These are phyloP conservation scores for Serpula lacrymans DNA, from an alignment of 768 basidiomycete species.

Conservation along the genomic window DNA sequence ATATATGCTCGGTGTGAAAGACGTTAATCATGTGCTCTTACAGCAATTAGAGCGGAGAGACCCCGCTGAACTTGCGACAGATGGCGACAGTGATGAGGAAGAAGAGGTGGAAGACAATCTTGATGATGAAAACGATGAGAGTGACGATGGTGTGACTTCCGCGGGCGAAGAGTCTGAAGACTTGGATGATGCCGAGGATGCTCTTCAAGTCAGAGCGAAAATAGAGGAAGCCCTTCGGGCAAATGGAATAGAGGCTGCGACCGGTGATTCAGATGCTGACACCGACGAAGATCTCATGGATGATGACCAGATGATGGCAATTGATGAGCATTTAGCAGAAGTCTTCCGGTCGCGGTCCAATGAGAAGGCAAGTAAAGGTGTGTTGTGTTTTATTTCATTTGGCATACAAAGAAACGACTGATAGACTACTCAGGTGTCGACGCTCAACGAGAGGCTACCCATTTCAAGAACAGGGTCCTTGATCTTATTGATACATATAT, in stretches of 20 bases:
- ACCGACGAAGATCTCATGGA: conserved; percentile 73
- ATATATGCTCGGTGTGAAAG: background rate
- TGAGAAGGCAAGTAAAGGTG: conserved; percentile 66
- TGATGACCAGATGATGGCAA: conserved; percentile 97
- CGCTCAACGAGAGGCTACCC: conserved; percentile 83
- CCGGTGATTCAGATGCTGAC: conserved; percentile 49
- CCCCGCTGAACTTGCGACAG: conserved; percentile 48
- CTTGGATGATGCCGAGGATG: conserved; percentile 45
- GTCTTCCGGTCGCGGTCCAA: conserved; percentile 72
- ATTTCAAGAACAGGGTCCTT: conserved; percentile 95
- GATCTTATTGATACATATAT: conserved; percentile 89
- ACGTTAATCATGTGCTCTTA: conserved; percentile 1
- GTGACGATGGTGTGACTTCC: conserved; percentile 31
- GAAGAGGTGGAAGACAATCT: conserved; percentile 35
- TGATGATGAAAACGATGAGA: conserved; percentile 32
- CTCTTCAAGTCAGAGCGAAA: conserved; percentile 58
- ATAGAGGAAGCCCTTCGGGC: conserved; percentile 60
- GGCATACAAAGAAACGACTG: background rate
- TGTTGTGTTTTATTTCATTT: conserved; percentile 13
- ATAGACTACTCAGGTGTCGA: conserved; percentile 44
- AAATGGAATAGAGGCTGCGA: conserved; percentile 54
- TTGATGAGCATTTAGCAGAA: conserved; percentile 88
- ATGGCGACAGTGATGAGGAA: conserved; percentile 36
- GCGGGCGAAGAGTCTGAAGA: conserved; percentile 41
- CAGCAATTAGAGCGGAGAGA: conserved; percentile 83